These are phyloP conservation scores for Trifolium fragiferum DNA, from an alignment of 306 rosid species.

Conservation along the genomic window DNA sequence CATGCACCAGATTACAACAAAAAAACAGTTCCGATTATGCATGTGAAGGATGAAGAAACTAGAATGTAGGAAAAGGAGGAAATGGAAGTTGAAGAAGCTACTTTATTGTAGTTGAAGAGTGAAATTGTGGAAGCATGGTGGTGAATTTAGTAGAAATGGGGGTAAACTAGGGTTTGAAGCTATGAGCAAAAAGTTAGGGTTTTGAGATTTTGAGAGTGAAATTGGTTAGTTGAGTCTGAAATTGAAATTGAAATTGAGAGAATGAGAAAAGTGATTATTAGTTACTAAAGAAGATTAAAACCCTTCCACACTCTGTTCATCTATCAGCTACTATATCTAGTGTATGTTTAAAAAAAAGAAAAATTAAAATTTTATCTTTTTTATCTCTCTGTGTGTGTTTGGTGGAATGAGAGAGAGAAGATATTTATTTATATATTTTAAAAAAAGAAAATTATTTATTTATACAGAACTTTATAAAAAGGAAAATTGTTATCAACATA, in stretches of 20 bases:
- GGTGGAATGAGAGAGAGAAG: no score
- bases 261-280: not conserved
- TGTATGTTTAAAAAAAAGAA: no score
- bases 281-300: not conserved
- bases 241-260: not conserved
- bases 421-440: no score
- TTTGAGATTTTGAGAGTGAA: not conserved
- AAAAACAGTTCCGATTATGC: not conserved
- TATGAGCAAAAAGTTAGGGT: not conserved
- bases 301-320: constrained; percentile 1
- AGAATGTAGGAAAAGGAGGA: constrained; percentile 46
- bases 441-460: no score
- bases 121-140: not conserved
- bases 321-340: not conserved
- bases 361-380: no score
- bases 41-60: constrained; percentile 13
- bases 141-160: not conserved
- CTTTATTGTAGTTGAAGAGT: not conserved
- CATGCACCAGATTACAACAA: constrained; percentile 65
- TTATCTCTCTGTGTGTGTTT: no score
- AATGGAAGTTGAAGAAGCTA: not conserved
- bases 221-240: not conserved
- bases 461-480: no score
- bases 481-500: no score
- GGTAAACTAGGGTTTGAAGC: not conserved